Conservation (phyloP, 2,329 filamentous ascomycete genomes). For the Penicillium freii region DNA sequence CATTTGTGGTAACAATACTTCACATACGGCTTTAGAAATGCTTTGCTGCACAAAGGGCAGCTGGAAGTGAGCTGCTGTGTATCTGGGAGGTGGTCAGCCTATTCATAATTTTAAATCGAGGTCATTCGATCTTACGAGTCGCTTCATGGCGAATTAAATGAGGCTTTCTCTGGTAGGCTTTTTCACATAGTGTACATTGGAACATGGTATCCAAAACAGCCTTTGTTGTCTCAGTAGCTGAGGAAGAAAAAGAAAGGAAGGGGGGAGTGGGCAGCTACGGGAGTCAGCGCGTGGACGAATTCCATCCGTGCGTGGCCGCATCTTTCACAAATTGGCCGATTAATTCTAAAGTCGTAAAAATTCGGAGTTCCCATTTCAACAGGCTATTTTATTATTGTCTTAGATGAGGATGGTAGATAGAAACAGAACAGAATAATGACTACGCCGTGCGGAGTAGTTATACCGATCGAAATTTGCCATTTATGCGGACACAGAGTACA, state of each 20-base stretch:
- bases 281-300: background rate
- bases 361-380: background rate
- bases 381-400: background rate
- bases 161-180: slow-evolving; percentile 29
- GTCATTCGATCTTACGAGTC: slow-evolving; percentile 23
- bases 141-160: slow-evolving; percentile 31
- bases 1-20: background rate
- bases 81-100: slow-evolving; percentile 21
- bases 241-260: background rate
- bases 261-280: background rate
- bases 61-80: slow-evolving; percentile 23
- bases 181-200: slow-evolving; percentile 29
- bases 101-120: background rate
- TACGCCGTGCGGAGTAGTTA: background rate
- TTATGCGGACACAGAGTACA: background rate
- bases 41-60: slow-evolving; percentile 32
- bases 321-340: background rate
- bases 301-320: slow-evolving; percentile 2
- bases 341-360: too few species aligned
- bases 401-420: background rate
- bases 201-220: slow-evolving; percentile 22
- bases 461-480: background rate
- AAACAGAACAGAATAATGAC: background rate
- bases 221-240: background rate
- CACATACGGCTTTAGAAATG: slow-evolving; percentile 29